Evolutionary conservation across 2,329 filamentous ascomycete genomes (phyloP), one percentile per base, ranked within the genome.

Genomic region (Didymella segeticola): DNA sequence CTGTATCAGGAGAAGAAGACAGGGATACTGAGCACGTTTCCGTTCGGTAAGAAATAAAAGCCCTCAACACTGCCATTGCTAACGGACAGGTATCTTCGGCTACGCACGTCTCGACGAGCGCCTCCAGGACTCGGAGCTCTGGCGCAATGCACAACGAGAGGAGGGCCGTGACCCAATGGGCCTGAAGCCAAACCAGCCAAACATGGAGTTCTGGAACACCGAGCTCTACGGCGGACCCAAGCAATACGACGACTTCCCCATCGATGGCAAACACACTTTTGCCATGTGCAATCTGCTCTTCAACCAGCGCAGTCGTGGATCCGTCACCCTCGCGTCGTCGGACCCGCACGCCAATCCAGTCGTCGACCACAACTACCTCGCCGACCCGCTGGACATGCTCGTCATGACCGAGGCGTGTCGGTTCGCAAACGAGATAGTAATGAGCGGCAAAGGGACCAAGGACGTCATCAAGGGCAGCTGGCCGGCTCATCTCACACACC

Each of bases 201-300:
- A 87, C 61, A 67, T 86, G 42, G 86, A 88, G 62, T 82, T 86
- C 69, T 87, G 86, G 72, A 83, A 79, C 26, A 86, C 84, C 0
- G 85, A 87, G 64, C 83, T 82, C 62, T 86, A 86, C 58, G 83
- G 83, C 4, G 83, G 83, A 0, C 84, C 84, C 0, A 84, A 84
- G 58, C 82, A 86, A 54, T 86, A 79, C 55, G 73, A 77, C 17
- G 72, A 84, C 30, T 82, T 80, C 47, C 85, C 84, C 0, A 71
- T 77, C 2, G 77, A 85, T 36, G 74, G 79, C 15, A 78, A 85
- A 49, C 77, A 83, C 55, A 80, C 79, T 0, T 88, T 88, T 57
- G 79, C 80, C 6, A 80, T 87, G 58, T 83, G 85, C 43, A 78
- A 79, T 0, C 79, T 86, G 64, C 77, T 87, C 0, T 86, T 86